Conservation (phyloP, 495 filamentous ascomycete species). For the Bryoglossum gracile region DNA sequence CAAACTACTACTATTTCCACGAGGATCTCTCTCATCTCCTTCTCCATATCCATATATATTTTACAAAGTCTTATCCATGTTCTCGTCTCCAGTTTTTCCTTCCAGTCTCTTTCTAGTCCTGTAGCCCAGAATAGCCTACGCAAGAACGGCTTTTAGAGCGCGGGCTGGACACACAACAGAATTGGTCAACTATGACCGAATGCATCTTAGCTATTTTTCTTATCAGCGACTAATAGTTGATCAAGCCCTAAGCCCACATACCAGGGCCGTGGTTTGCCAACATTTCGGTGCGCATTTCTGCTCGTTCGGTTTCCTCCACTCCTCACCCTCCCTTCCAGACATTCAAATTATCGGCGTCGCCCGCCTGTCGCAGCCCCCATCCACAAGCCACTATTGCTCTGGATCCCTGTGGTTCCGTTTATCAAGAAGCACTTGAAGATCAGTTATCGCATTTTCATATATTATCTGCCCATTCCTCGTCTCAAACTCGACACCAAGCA, state of each 20-base stretch:
- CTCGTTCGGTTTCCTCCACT: constrained; percentile 17
- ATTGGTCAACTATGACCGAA: too few relatives aligned
- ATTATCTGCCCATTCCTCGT: too few relatives aligned
- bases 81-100: background rate
- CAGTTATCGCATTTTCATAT: too few relatives aligned
- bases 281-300: background rate
- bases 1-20: too few relatives aligned
- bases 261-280: constrained; percentile 7
- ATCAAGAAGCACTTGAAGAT: too few relatives aligned
- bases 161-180: background rate
- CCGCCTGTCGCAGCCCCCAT: constrained; percentile 19
- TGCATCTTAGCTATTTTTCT: too few relatives aligned
- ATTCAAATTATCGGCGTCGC: constrained; percentile 10
- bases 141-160: too few relatives aligned
- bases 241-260: constrained; percentile 5
- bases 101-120: background rate
- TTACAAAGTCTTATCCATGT: too few relatives aligned
- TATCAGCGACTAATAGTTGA: constrained; percentile 18
- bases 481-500: too few relatives aligned
- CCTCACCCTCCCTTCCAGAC: background rate
- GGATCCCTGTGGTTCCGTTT: constrained; percentile 9
- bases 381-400: constrained; percentile 6
- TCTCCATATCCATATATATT: too few relatives aligned
- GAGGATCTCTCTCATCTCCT: too few relatives aligned
- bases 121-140: too few relatives aligned